Conservation (phyloP, 352 stramenopile species). For the Globisporangium canariense region DNA sequence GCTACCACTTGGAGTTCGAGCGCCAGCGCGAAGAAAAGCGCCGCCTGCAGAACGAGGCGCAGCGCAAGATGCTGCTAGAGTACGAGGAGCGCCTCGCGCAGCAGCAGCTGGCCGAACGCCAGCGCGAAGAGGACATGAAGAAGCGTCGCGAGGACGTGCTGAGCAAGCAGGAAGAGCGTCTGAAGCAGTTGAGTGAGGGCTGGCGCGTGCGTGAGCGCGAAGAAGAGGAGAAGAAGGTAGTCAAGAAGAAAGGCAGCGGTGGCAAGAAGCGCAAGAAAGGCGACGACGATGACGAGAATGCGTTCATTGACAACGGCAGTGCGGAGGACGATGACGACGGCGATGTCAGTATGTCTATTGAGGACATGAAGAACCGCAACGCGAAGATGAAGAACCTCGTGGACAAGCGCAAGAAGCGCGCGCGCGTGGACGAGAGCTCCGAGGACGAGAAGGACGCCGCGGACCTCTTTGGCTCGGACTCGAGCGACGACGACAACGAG, state of each 20-base stretch:
- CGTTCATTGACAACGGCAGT: slow-evolving; percentile 21
- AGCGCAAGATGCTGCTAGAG: slow-evolving; percentile 74
- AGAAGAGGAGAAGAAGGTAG: slow-evolving; percentile 79
- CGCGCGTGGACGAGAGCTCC: slow-evolving; percentile 39
- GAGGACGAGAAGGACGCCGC: slow-evolving; percentile 62
- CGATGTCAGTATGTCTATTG: slow-evolving; percentile 72
- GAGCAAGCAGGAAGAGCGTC: slow-evolving; percentile 78
- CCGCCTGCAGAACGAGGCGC: slow-evolving; percentile 74
- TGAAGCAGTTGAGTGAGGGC: slow-evolving; percentile 77
- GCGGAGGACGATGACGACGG: slow-evolving; percentile 54
- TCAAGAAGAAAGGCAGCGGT: slow-evolving; percentile 53
- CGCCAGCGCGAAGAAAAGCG: slow-evolving; percentile 85
- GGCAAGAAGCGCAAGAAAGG: slow-evolving; percentile 73
- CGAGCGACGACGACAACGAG: slow-evolving; percentile 42
- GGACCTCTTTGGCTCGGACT: slow-evolving; percentile 84
- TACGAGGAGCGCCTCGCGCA: slow-evolving; percentile 78
- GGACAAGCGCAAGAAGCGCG: slow-evolving; percentile 82
- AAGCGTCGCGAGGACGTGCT: slow-evolving; percentile 65
- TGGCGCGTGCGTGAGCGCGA: slow-evolving; percentile 83
- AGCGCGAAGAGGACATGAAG: slow-evolving; percentile 58
- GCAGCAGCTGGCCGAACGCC: slow-evolving; percentile 48
- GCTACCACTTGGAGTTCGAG: slow-evolving; percentile 88
- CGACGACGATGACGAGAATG: slow-evolving; percentile 34
- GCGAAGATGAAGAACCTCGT: slow-evolving; percentile 82
- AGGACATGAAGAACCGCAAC: slow-evolving; percentile 90